Conservation (phyloP, 352 stramenopile genomes). For the Pythium coloratum region DNA sequence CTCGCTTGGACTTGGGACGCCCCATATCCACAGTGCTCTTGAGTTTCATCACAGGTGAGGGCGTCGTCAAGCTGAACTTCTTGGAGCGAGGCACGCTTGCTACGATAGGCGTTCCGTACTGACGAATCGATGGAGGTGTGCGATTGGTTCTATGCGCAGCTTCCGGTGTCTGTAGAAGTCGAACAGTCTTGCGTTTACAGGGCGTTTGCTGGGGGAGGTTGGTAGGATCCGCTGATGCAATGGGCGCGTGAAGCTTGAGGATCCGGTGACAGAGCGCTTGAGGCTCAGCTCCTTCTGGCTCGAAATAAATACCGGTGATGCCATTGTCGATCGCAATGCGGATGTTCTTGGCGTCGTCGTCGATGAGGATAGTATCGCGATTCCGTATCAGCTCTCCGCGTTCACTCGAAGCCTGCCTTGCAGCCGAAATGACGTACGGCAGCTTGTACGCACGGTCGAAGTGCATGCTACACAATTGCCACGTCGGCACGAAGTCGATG, state of each 20-base stretch:
- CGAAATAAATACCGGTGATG: slow-evolving; percentile 71
- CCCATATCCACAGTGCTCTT: slow-evolving; percentile 81
- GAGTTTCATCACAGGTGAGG: slow-evolving; percentile 78
- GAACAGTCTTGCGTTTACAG: slow-evolving; percentile 26
- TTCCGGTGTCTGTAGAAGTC: slow-evolving; percentile 22
- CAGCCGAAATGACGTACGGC: slow-evolving; percentile 72
- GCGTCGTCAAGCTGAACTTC: slow-evolving; percentile 70
- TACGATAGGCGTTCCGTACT: slow-evolving; percentile 21
- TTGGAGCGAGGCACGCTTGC: slow-evolving; percentile 26
- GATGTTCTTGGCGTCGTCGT: slow-evolving; percentile 79
- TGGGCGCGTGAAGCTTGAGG: slow-evolving; percentile 29
- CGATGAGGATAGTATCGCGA: slow-evolving; percentile 72
- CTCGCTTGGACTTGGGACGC: slow-evolving; percentile 62
- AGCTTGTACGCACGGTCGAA: slow-evolving; percentile 74
- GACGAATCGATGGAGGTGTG: slow-evolving; percentile 18
- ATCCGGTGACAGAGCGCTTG: slow-evolving; percentile 50
- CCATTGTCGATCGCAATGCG: slow-evolving; percentile 73
- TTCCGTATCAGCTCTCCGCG: slow-evolving; percentile 43
- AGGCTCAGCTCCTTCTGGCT: slow-evolving; percentile 43
- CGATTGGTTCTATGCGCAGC: slow-evolving; percentile 5
- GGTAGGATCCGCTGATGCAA: background rate
- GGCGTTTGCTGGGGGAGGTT: slow-evolving; percentile 17
- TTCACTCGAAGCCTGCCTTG: slow-evolving; percentile 38
- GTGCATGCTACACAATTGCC: slow-evolving; percentile 52
- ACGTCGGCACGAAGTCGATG: slow-evolving; percentile 49